Evolutionary conservation across 768 basidiomycete species (phyloP).

Genomic region (Asterophora parasitica): DNA sequence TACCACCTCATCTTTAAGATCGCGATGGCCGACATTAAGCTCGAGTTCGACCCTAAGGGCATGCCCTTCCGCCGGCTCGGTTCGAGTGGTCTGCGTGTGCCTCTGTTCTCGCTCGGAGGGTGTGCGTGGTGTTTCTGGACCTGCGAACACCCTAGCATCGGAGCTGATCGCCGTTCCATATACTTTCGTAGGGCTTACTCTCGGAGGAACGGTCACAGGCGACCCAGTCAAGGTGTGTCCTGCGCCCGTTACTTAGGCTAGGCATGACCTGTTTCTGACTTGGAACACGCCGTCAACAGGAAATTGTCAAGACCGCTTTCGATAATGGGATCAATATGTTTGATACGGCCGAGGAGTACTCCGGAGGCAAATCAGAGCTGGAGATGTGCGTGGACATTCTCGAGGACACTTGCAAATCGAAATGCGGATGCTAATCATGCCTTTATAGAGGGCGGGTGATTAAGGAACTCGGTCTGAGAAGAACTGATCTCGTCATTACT

Average conservation of each 20-base stretch:
- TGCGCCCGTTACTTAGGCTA: neutral
- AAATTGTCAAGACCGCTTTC: constrained; percentile 69
- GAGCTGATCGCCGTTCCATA: constrained; percentile 5
- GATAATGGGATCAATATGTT: constrained; percentile 72
- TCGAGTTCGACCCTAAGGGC: constrained; percentile 33
- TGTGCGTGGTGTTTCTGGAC: constrained; percentile 25
- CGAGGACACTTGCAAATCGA: neutral
- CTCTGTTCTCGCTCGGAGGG: constrained; percentile 55
- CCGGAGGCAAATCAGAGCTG: constrained; percentile 57
- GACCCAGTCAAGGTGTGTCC: constrained; percentile 58
- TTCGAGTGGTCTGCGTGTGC: constrained; percentile 48
- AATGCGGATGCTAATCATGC: neutral
- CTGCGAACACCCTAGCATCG: too few relatives aligned
- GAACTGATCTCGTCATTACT: constrained; percentile 62
- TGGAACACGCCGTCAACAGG: constrained; percentile 29
- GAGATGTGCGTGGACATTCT: constrained; percentile 54
- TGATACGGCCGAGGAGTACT: constrained; percentile 62
- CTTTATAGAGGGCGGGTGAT: constrained; percentile 54
- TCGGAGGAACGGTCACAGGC: constrained; percentile 56
- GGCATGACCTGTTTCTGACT: neutral
- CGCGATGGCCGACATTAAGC: constrained; percentile 13
- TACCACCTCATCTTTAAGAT: constrained; percentile 7
- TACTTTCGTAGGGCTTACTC: constrained; percentile 40
- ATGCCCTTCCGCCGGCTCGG: constrained; percentile 49
- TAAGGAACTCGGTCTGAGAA: constrained; percentile 62